phyloP scores from a whole-genome alignment of 2,329 filamentous ascomycete genomes.

The Pyrenophora teres region DNA sequence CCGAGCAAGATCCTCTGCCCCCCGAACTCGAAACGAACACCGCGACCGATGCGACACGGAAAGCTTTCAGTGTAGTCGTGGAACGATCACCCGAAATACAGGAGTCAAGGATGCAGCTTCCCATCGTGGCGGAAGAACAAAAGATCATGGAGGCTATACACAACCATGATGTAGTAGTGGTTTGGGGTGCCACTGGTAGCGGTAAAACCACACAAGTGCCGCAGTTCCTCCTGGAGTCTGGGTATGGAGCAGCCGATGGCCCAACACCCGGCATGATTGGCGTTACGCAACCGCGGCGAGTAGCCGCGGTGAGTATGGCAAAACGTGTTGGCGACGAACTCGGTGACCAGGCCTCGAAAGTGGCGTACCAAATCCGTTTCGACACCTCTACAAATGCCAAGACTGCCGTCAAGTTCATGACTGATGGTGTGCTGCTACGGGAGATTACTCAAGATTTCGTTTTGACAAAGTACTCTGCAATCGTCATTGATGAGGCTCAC shows the following conservation, averaged over 20 bases:
- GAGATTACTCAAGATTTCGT: conserved; percentile 90
- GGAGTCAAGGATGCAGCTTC: conserved; percentile 75
- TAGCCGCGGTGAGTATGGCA: conserved; percentile 96
- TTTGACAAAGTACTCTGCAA: conserved; percentile 85
- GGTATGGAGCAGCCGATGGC: conserved; percentile 78
- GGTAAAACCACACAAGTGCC: conserved; percentile 98
- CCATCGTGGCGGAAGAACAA: conserved; percentile 93
- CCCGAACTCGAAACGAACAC: conserved; percentile 65
- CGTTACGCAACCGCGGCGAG: conserved; percentile 90
- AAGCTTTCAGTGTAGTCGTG: conserved; percentile 76
- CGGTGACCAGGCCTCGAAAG: conserved; percentile 73
- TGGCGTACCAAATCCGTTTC: conserved; percentile 92
- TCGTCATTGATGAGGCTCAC: conserved; percentile 96
- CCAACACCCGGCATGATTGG: conserved; percentile 91
- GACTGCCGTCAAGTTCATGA: conserved; percentile 98
- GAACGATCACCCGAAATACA: conserved; percentile 75
- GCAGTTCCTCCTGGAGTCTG: conserved; percentile 93
- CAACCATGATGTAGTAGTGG: conserved; percentile 84
- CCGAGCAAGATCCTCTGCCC: conserved; percentile 73
- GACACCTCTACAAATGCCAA: conserved; percentile 79
- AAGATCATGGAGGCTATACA: conserved; percentile 98
- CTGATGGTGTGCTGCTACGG: conserved; percentile 90
- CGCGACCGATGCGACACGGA: conserved; percentile 63
- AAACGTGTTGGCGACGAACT: conserved; percentile 88
- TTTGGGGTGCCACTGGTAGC: conserved; percentile 94